phyloP scores from a whole-genome alignment of 768 basidiomycete species.

The Boletus vinaceobasis region DNA sequence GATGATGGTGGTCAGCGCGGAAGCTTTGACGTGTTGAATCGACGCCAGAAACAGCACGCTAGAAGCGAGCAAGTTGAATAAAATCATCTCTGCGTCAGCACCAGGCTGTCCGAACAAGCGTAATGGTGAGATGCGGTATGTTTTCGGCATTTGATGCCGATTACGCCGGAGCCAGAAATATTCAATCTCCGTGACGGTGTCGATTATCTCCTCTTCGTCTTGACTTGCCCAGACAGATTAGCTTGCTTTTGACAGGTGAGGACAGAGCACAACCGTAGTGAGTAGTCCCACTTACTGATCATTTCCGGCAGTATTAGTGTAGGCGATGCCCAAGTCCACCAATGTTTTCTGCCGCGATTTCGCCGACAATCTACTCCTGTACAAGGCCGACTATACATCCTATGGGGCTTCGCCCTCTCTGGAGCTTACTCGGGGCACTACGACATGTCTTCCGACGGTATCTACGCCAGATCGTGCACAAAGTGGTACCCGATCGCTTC shows the following conservation, averaged over 20 bases:
- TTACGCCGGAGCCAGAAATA: conserved; percentile 11
- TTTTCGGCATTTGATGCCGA: conserved; percentile 25
- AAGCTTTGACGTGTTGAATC: conserved; percentile 41
- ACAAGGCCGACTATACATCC: conserved; percentile 4
- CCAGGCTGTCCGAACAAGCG: not conserved
- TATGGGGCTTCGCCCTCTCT: conserved; percentile 3
- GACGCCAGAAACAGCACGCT: conserved; percentile 28
- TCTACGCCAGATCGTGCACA: conserved; percentile 16
- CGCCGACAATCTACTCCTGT: conserved; percentile 3
- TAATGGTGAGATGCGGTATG: not conserved
- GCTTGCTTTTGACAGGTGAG: conserved; percentile 18
- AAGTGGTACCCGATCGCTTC: not conserved
- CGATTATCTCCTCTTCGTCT: not conserved
- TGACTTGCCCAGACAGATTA: not conserved
- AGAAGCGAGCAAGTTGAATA: conserved; percentile 18
- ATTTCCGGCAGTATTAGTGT: not conserved
- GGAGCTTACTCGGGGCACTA: not conserved
- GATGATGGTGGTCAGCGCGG: conserved; percentile 78
- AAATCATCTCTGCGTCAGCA: conserved; percentile 18
- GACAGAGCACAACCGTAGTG: not conserved
- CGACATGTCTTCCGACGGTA: not conserved
- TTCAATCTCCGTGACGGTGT: conserved; percentile 14
- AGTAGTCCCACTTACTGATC: not conserved
- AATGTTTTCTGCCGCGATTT: conserved; percentile 8
- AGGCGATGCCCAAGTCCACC: not conserved